Percentiles rank a stretch among this genome's conserved stretches.
Conservation (phyloP, 148 eudicot genomes). For the Rhododendron kiyosumense region DNA sequence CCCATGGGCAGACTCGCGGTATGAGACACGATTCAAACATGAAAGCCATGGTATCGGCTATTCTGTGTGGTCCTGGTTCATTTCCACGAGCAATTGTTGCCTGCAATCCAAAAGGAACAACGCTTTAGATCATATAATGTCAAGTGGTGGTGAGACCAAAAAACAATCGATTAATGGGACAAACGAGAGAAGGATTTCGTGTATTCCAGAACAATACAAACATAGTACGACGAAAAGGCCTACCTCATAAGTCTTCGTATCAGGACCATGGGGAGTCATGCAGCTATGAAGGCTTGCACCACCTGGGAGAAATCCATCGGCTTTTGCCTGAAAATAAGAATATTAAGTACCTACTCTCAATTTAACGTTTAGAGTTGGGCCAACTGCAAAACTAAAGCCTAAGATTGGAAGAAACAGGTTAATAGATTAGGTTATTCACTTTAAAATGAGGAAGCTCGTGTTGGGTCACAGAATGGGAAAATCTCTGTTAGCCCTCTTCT, state of each 20-base stretch:
- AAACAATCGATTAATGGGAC: not conserved
- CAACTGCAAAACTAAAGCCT: not conserved
- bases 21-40: slow-evolving; percentile 98
- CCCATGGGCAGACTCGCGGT: slow-evolving; percentile 87
- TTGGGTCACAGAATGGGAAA: not conserved
- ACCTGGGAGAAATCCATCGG: slow-evolving; percentile 96
- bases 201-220: not conserved
- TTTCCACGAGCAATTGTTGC: slow-evolving; percentile 66
- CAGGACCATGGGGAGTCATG: slow-evolving; percentile 99
- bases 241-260: slow-evolving; percentile 95
- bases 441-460: not conserved
- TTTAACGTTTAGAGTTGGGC: too few relatives aligned
- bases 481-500: not conserved
- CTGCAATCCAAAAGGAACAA: slow-evolving; percentile 27
- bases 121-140: not conserved
- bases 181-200: not conserved
- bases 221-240: not conserved
- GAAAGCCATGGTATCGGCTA: slow-evolving; percentile 81
- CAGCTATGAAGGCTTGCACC: slow-evolving; percentile 97
- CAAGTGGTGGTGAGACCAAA: not conserved
- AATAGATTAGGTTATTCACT: not conserved
- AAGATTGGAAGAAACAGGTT: not conserved
- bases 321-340: slow-evolving; percentile 68
- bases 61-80: slow-evolving; percentile 62
- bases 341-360: not conserved